Conservation (phyloP, 148 eudicot genomes). For the Silene conica region DNA sequence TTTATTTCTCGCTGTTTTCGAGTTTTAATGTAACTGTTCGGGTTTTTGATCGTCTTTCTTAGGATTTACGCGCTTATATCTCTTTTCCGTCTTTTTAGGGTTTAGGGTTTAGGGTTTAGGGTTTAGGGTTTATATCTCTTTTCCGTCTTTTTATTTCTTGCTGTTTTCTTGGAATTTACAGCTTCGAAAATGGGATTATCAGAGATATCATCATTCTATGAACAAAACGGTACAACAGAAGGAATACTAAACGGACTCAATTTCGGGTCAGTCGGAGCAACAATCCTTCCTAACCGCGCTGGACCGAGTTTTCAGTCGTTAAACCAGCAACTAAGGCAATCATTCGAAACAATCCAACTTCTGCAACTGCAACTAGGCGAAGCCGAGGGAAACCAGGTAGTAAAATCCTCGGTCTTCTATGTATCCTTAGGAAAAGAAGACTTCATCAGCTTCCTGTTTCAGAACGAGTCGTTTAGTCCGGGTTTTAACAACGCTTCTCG, state of each 20-base stretch:
- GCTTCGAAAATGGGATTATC: constrained; percentile 54
- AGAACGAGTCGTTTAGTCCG: constrained; percentile 10
- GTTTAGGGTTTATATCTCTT: too few relatives aligned
- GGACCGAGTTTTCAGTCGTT: constrained; percentile 48
- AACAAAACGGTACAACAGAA: constrained; percentile 46
- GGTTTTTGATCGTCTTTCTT: not conserved
- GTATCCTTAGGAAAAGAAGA: constrained; percentile 71
- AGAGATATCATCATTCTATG: constrained; percentile 42
- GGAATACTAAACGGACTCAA: constrained; percentile 46
- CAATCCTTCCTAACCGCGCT: constrained; percentile 29
- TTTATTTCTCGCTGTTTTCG: too few relatives aligned
- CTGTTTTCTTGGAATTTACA: too few relatives aligned
- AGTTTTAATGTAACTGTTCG: too few relatives aligned
- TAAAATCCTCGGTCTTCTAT: constrained; percentile 56
- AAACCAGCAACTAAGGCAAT: constrained; percentile 59
- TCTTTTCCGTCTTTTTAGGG: too few relatives aligned
- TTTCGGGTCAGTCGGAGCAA: constrained; percentile 51
- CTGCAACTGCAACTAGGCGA: constrained; percentile 45
- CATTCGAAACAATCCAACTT: constrained; percentile 51
- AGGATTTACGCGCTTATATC: too few relatives aligned
- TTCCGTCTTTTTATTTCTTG: too few relatives aligned
- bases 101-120: too few relatives aligned
- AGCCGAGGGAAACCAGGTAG: constrained; percentile 23
- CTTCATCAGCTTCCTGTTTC: constrained; percentile 37
- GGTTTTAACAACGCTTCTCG: constrained; percentile 9